Conservation (phyloP, 2,329 filamentous ascomycete genomes). For the Claviceps capensis region DNA sequence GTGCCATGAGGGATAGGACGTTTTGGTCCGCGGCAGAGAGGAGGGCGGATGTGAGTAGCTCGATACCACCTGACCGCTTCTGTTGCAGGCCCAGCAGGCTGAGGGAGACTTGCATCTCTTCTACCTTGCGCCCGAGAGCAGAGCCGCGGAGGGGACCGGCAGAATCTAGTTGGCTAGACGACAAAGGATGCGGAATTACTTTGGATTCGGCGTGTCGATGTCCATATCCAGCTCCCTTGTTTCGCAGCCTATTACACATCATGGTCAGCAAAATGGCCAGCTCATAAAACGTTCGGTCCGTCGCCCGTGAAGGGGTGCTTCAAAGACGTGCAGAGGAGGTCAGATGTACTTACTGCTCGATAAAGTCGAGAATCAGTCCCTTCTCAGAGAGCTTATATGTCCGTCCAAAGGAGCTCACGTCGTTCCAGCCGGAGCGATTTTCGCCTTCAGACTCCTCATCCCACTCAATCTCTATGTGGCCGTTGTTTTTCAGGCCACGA, state of each 20-base stretch:
- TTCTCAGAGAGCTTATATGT: constrained; percentile 49
- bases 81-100: constrained; percentile 45
- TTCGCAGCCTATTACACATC: constrained; percentile 17
- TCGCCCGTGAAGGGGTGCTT: too few relatives aligned
- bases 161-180: constrained; percentile 9
- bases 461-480: constrained; percentile 55
- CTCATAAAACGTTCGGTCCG: neutral
- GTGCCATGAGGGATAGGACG: constrained; percentile 36
- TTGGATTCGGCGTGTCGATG: constrained; percentile 17
- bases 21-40: constrained; percentile 33
- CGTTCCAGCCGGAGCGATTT: constrained; percentile 42
- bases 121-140: constrained; percentile 31
- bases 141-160: constrained; percentile 17
- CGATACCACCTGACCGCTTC: constrained; percentile 33
- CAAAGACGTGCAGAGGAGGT: neutral
- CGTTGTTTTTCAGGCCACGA: constrained; percentile 58
- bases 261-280: constrained; percentile 7
- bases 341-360: constrained; percentile 39
- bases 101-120: constrained; percentile 53
- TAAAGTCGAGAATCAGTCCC: constrained; percentile 59
- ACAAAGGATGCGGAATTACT: constrained; percentile 16
- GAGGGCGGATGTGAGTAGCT: constrained; percentile 44
- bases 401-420: constrained; percentile 47
- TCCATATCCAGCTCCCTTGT: constrained; percentile 25
- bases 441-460: constrained; percentile 43